A percentile compares a stretch with the other conserved stretches of the same genome.
These are phyloP conservation scores for Colletotrichum aenigma DNA, from an alignment of 2,329 filamentous ascomycete species.

Conservation along the genomic window DNA sequence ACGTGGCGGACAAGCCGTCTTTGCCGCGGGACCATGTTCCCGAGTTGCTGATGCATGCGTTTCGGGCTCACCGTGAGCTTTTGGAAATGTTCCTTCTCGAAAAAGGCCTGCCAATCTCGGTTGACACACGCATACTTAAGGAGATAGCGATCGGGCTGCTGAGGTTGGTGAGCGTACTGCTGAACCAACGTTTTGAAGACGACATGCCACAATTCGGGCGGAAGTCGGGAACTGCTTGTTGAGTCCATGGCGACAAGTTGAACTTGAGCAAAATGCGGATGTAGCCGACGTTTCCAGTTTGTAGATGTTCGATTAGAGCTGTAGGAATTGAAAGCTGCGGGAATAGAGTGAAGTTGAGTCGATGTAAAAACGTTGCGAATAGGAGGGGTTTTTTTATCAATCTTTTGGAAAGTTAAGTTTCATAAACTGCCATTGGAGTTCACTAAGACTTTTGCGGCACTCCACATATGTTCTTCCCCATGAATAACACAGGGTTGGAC, in stretches of 20 bases:
- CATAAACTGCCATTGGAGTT: neutral
- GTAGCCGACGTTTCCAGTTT: neutral
- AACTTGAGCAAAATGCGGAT: neutral
- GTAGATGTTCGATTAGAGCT: neutral
- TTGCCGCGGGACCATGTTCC: neutral
- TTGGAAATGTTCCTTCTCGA: neutral
- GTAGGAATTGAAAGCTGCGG: neutral
- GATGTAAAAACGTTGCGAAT: neutral
- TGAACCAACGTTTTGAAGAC: neutral
- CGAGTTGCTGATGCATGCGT: neutral
- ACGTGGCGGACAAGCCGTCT: neutral
- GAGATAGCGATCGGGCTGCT: neutral
- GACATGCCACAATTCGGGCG: neutral
- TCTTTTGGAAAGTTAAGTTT: neutral
- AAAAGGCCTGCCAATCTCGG: neutral
- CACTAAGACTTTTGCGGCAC: neutral
- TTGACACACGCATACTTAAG: neutral
- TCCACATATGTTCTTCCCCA: neutral
- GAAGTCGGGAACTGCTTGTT: neutral
- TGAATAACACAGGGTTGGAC: neutral
- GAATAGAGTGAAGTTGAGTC: neutral
- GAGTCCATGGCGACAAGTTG: neutral
- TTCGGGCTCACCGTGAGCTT: neutral
- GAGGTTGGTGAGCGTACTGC: neutral
- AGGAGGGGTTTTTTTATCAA: neutral